phyloP scores from a whole-genome alignment of 495 filamentous ascomycete species.

The Penicillium manginii region DNA sequence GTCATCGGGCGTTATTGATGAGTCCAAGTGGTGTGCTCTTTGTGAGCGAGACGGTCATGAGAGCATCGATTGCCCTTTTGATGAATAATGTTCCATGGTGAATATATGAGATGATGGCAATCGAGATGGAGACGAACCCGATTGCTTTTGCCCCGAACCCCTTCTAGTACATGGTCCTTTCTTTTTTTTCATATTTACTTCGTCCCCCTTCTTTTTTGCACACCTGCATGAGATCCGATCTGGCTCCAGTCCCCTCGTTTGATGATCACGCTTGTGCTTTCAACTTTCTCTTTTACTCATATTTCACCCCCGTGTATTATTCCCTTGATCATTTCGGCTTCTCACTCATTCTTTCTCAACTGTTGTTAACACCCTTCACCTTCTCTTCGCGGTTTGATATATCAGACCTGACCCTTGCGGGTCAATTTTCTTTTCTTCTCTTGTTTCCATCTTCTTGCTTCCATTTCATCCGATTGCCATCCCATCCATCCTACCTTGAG shows the following conservation, averaged over 20 bases:
- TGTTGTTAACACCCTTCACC: slow-evolving; percentile 9
- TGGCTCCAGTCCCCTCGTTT: slow-evolving; percentile 2
- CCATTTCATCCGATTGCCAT: not conserved
- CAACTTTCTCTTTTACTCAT: slow-evolving; percentile 11
- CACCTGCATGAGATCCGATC: slow-evolving; percentile 12
- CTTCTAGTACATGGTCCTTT: slow-evolving; percentile 24
- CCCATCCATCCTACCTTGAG: slow-evolving; percentile 2
- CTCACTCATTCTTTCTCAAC: slow-evolving; percentile 3
- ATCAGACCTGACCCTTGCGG: not conserved
- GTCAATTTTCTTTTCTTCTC: not conserved
- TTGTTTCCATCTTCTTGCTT: not conserved
- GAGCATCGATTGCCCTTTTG: slow-evolving; percentile 93
- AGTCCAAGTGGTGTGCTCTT: slow-evolving; percentile 92
- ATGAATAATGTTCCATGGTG: slow-evolving; percentile 65
- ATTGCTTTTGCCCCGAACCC: slow-evolving; percentile 10
- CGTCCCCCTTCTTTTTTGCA: not conserved
- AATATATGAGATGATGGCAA: slow-evolving; percentile 14
- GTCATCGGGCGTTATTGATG: slow-evolving; percentile 76
- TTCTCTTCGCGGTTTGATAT: slow-evolving; percentile 1
- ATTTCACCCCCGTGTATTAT: slow-evolving; percentile 22
- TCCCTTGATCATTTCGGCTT: slow-evolving; percentile 12
- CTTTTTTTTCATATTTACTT: slow-evolving; percentile 7
- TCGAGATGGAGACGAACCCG: slow-evolving; percentile 5
- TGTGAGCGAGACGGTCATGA: slow-evolving; percentile 97
- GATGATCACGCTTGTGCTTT: slow-evolving; percentile 13